Percentiles rank a stretch among this genome's conserved stretches.
phyloP scores from a whole-genome alignment of 306 rosid genomes.

The Inga oerstediana region DNA sequence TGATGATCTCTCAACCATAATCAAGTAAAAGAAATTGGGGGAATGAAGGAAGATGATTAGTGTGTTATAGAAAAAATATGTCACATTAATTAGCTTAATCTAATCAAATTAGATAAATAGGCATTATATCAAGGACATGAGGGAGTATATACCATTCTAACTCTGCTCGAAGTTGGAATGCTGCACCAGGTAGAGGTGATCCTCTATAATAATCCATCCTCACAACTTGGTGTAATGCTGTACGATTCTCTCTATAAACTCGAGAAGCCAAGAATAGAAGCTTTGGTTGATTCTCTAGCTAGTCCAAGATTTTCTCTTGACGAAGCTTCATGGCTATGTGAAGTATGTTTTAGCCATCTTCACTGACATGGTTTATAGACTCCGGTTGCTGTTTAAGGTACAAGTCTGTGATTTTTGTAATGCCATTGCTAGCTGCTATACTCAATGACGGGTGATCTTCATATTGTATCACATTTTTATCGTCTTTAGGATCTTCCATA shows the following conservation, averaged over 20 bases:
- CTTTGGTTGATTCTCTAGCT: background rate
- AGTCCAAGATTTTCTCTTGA: constrained; percentile 8
- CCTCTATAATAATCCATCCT: background rate
- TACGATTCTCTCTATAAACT: constrained; percentile 4
- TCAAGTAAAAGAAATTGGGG: background rate
- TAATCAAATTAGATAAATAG: no score
- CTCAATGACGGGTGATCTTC: constrained; percentile 24
- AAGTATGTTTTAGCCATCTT: constrained; percentile 19
- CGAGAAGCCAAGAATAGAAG: background rate
- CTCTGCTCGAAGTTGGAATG: constrained; percentile 48
- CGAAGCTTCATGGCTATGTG: constrained; percentile 38
- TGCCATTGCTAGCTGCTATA: constrained; percentile 36
- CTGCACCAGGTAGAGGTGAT: constrained; percentile 15
- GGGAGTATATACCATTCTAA: constrained; percentile 26
- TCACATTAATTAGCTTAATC: no score
- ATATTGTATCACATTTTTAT: no score
- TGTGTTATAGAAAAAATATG: no score
- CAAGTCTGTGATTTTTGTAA: no score
- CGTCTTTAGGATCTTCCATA: no score
- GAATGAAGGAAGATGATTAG: no score
- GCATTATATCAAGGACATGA: no score
- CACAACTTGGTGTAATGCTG: constrained; percentile 40
- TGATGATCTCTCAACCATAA: no score
- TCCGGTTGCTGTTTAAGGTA: no score
- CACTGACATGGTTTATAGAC: no score